Evolutionary conservation across 2,329 filamentous ascomycete species (phyloP), one percentile per base, ranked within the genome.

Genomic region (Diaporthe citri): DNA sequence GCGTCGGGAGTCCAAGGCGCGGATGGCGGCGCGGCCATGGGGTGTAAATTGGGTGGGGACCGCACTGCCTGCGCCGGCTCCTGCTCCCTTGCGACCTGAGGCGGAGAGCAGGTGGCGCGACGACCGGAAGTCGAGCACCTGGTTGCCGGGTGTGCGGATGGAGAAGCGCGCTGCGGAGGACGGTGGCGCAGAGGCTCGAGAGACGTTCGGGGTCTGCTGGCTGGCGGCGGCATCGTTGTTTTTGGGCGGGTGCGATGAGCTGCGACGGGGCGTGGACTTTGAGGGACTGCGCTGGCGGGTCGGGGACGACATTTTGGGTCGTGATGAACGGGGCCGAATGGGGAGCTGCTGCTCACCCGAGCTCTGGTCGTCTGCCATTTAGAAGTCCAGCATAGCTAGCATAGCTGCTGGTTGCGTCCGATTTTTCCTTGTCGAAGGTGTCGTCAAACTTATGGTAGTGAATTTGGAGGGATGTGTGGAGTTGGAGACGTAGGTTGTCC

Each of bases 21-120:
- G 86, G 64, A 87, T 88, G 57, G 91, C 91, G 15, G 90, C 91
- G 78, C 88, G 88, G 62, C 88, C 90, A 80, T 93, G 91, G 0
- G 91, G 91, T 25, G 91, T 93, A 10, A 81, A 80, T 39, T 76
- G 75, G 22, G 73, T 76, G 17, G 75, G 75, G 3, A 71, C 71
- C 3, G 36, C 59, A 74, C 77, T 5, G 76, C 76, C 4, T 55
- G 51, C 25, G 25, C 51, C 51, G 25, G 28, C 17, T 85, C 84
- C 81, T 55, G 48, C 64, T 86, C 82, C 83, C 67, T 85, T 83
- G 56, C 84, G 82, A 2, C 83, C 88, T 2, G 88, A 89, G 46
- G 85, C 86, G 13, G 87, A 86, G 55, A 86, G 85, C 15, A 86
- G 83, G 20, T 84, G 80, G 43, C 84, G 78, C 3, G 84, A 85